Base-by-base conservation (phyloP, 345 rosid genomes). In the Litchi chinensis region DNA sequence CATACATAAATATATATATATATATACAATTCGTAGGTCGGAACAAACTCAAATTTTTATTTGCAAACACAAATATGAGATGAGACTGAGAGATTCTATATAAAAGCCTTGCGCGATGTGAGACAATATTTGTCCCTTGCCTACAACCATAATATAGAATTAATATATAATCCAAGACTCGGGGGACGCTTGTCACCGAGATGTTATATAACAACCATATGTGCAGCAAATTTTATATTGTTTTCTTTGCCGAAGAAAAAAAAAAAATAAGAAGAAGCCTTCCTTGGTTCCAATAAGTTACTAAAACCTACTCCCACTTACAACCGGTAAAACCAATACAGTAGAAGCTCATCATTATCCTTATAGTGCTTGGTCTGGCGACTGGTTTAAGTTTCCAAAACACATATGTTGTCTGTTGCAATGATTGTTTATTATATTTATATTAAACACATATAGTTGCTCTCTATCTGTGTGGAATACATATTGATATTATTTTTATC, bases 221-320 rank as follows among this genome's bases (percentile, higher is more conserved):
- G 37, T 32, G 37, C 37, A 0, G 37, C 37, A 32, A 32, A 32
- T 32, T 32, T 32, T 32, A 32, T 32, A 32, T 1, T 32, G 37
- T 32, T 32, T 32, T 32, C 37, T 32, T 32, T 32, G 37, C 37
- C 37, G 37, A 10, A 46, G 11, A 11, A 46, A 46, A 46, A 46
- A 46, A 26, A 26, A 0, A 26, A 26, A 26, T 26, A 11, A 46
- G 2, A 3, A 10, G 12, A 2, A 9, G 54, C 13, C 56, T 54
- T 54, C n/a, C n/a, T 16, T 32, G 21, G n/a, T 54, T 50, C 43
- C 16, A 26, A n/a, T 15, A 70, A 70, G 74, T 50, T 70, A 28
- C 63, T 16, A 6, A 54, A 48, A 70, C 60, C 74, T 48, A 70
- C 74, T 26, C 41, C 73, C 21, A 69, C 57, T 69, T 13, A 1